These are phyloP conservation scores for Aspergillus hortae DNA, from an alignment of 2,329 filamentous ascomycete species.

Conservation along the genomic window DNA sequence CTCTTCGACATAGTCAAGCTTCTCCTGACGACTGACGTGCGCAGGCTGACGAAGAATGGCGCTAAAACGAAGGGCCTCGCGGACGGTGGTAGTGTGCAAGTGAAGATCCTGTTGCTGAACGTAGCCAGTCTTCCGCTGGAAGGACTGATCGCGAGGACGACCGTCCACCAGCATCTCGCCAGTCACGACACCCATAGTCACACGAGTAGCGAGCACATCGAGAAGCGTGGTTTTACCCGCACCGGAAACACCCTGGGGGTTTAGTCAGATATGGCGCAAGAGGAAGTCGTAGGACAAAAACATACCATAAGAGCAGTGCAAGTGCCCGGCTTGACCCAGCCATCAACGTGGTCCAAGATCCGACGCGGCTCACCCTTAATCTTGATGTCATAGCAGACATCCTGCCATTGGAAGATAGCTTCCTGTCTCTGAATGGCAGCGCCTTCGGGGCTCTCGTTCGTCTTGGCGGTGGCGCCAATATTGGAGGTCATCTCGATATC, in stretches of 20 bases:
- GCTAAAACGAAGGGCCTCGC: constrained; percentile 83
- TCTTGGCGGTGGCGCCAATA: constrained; percentile 31
- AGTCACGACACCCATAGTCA: constrained; percentile 82
- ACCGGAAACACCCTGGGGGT: constrained; percentile 66
- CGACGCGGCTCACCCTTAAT: constrained; percentile 73
- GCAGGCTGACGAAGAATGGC: constrained; percentile 80
- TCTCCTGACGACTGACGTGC: constrained; percentile 68
- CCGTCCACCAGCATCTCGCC: constrained; percentile 86
- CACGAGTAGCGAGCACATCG: constrained; percentile 79
- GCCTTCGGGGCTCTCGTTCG: constrained; percentile 22
- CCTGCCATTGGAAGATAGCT: constrained; percentile 80
- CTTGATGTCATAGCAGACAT: constrained; percentile 77
- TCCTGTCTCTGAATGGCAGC: constrained; percentile 60
- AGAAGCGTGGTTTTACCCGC: constrained; percentile 93
- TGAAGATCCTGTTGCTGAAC: constrained; percentile 93
- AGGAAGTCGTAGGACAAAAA: not conserved
- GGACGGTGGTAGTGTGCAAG: constrained; percentile 76
- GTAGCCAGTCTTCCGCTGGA: constrained; percentile 89
- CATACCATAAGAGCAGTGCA: constrained; percentile 77
- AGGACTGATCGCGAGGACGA: constrained; percentile 68
- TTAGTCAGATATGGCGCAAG: constrained; percentile 19
- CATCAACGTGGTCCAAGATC: constrained; percentile 81
- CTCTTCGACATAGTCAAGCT: constrained; percentile 82
- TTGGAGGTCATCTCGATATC: constrained; percentile 11
- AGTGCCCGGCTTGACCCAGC: constrained; percentile 91